A percentile compares a stretch with the other conserved stretches of the same genome.
These are phyloP conservation scores for Saitozyma podzolica DNA, from an alignment of 768 basidiomycete species.

Conservation along the genomic window DNA sequence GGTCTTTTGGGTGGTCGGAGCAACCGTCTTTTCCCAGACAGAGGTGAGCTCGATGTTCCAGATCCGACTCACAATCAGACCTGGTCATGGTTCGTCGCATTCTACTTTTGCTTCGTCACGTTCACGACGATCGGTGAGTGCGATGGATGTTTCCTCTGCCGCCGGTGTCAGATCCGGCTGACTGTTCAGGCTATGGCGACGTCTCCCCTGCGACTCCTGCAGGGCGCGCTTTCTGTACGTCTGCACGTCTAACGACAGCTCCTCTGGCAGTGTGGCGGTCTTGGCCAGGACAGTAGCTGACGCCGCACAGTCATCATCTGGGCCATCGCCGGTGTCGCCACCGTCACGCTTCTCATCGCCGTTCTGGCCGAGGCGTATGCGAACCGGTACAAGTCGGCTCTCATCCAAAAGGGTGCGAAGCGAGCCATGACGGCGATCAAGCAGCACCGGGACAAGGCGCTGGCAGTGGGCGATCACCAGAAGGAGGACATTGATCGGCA, in stretches of 20 bases:
- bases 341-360: slow-evolving; percentile 26
- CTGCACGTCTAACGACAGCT: too few relatives aligned
- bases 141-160: not conserved
- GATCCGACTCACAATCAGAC: not conserved
- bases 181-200: slow-evolving; percentile 21
- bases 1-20: slow-evolving; percentile 66
- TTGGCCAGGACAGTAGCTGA: not conserved
- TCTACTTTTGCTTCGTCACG: slow-evolving; percentile 33
- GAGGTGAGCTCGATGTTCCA: slow-evolving; percentile 17
- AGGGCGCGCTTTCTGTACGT: slow-evolving; percentile 23
- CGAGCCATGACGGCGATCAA: not conserved
- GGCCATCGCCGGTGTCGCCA: slow-evolving; percentile 26
- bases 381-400: slow-evolving; percentile 15
- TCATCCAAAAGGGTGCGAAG: slow-evolving; percentile 10
- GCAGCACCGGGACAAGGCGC: not conserved
- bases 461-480: not conserved
- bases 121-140: slow-evolving; percentile 29
- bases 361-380: slow-evolving; percentile 23
- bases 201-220: slow-evolving; percentile 20
- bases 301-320: slow-evolving; percentile 11
- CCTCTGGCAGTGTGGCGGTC: too few relatives aligned
- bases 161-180: not conserved
- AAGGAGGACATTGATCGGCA: not conserved
- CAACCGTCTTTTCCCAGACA: slow-evolving; percentile 26
- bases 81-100: slow-evolving; percentile 29